Percentiles rank a stretch among this genome's conserved stretches.
Conservation (phyloP, 345 rosid species). For the Firmiana major region DNA sequence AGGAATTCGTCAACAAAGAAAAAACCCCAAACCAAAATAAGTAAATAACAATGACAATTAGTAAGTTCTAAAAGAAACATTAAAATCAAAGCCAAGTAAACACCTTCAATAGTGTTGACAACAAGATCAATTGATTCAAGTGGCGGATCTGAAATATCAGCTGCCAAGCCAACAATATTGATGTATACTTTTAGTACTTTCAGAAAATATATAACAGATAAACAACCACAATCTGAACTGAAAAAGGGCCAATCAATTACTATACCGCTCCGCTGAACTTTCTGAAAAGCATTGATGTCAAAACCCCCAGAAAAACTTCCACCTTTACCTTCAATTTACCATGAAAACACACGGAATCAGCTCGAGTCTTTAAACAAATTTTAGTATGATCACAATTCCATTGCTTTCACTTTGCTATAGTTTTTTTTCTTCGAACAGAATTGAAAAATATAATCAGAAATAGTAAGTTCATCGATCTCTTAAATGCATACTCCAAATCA, state of each 20-base stretch:
- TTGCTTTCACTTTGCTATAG: no score
- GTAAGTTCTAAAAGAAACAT: background rate
- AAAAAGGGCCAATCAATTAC: background rate
- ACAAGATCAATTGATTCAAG: conserved; percentile 52
- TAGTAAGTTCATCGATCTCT: no score
- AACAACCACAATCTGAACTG: background rate
- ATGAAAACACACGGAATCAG: background rate
- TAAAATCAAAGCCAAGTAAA: background rate
- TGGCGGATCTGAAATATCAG: conserved; percentile 39
- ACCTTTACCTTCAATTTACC: conserved; percentile 55
- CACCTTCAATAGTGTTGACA: conserved; percentile 55
- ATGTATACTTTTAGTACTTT: background rate
- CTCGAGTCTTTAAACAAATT: background rate
- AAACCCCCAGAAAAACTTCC: conserved; percentile 93
- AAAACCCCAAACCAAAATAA: no score
- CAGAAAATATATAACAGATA: background rate
- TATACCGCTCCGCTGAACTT: conserved; percentile 58
- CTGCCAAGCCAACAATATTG: conserved; percentile 30
- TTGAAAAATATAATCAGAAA: no score
- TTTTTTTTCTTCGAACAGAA: no score
- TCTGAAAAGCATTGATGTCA: conserved; percentile 75
- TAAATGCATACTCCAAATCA: no score
- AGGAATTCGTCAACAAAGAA: no score
- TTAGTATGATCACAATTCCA: background rate
- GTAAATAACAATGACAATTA: no score